Percentiles rank a stretch among this genome's conserved stretches.
Evolutionary conservation across 2,329 filamentous ascomycete genomes (phyloP).

Genomic region (Botrytis deweyae): DNA sequence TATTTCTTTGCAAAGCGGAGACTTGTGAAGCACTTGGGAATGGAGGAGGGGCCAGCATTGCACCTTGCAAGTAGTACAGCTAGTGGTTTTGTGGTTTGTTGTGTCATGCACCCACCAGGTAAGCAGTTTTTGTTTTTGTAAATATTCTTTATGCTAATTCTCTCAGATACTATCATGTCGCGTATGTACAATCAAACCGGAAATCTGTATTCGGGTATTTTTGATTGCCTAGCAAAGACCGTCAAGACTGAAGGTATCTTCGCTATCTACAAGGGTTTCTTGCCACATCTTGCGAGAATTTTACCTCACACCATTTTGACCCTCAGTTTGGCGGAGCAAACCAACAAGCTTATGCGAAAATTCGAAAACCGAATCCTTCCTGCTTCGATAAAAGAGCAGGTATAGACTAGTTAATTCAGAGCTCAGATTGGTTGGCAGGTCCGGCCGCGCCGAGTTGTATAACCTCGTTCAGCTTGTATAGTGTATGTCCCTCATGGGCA

Average conservation of each 20-base stretch:
- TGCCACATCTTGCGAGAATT: constrained; percentile 91
- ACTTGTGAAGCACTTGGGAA: constrained; percentile 76
- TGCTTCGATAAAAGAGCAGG: constrained; percentile 36
- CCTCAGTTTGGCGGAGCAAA: constrained; percentile 91
- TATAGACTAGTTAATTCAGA: constrained; percentile 24
- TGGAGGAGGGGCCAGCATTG: constrained; percentile 86
- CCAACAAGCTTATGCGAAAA: constrained; percentile 84
- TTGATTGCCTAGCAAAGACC: constrained; percentile 90
- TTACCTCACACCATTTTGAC: constrained; percentile 94
- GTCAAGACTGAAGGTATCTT: constrained; percentile 86
- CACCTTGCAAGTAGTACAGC: constrained; percentile 86
- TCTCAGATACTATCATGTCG: constrained; percentile 90
- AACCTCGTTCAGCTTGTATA: constrained; percentile 29
- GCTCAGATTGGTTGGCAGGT: constrained; percentile 16
- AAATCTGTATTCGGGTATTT: constrained; percentile 89
- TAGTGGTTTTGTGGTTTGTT: constrained; percentile 95
- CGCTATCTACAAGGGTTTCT: constrained; percentile 96
- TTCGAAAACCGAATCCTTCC: constrained; percentile 64
- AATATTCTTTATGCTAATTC: constrained; percentile 14
- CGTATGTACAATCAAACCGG: constrained; percentile 98
- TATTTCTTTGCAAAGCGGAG: constrained; percentile 97
- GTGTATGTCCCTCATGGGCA: constrained; percentile 3
- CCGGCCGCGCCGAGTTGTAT: constrained; percentile 26
- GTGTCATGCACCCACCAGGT: constrained; percentile 96
- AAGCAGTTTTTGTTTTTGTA: constrained; percentile 37